A percentile compares a stretch with the other conserved stretches of the same genome.
Conservation (phyloP, 148 eudicot genomes). For the Camellia japonica region DNA sequence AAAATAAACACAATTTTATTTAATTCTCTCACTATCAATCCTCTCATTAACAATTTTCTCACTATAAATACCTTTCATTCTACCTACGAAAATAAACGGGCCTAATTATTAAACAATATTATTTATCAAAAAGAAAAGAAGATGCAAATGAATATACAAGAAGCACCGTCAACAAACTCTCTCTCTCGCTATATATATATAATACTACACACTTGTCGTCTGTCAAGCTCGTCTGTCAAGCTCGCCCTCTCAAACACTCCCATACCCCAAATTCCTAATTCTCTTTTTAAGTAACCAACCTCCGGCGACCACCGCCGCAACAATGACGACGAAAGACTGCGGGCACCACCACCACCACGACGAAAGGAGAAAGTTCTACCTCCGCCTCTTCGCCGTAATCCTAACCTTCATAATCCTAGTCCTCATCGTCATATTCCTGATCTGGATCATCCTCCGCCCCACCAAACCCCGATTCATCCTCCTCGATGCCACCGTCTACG, state of each 20-base stretch:
- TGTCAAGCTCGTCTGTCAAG: too few relatives aligned
- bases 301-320: not conserved
- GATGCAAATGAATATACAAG: too few relatives aligned
- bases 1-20: too few relatives aligned
- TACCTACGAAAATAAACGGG: too few relatives aligned
- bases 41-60: too few relatives aligned
- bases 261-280: too few relatives aligned
- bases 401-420: slow-evolving; percentile 27
- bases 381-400: slow-evolving; percentile 13
- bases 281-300: not conserved
- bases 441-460: slow-evolving; percentile 47
- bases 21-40: too few relatives aligned
- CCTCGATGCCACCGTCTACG: slow-evolving; percentile 46
- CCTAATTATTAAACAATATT: too few relatives aligned
- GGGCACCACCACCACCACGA: slow-evolving; percentile 41
- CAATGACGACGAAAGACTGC: slow-evolving; percentile 40
- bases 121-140: too few relatives aligned
- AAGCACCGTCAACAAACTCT: not conserved
- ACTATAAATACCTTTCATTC: too few relatives aligned
- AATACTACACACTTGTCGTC: too few relatives aligned
- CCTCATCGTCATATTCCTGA: slow-evolving; percentile 33
- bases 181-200: not conserved
- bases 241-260: too few relatives aligned
- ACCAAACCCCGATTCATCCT: slow-evolving; percentile 45
- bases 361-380: not conserved